Evolutionary conservation across 1,284 basidiomycete genomes (phyloP), one percentile per base, ranked within the genome.

Genomic region (Thelephora terrestris): DNA sequence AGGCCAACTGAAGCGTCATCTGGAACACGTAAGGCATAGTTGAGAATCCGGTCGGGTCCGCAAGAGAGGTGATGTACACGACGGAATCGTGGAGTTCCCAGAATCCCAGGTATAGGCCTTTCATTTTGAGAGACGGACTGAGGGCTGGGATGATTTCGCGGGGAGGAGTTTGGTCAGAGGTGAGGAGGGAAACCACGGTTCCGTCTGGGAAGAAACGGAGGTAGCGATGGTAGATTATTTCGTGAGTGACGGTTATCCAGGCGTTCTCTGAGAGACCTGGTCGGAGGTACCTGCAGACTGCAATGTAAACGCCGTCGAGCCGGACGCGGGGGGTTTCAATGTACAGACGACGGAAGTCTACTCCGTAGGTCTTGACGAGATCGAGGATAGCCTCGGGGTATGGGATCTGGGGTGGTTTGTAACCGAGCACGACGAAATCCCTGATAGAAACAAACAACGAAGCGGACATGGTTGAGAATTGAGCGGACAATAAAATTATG

Each of bases 121-220:
- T 93, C 73, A 81, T 84, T 42, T 81, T 78, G 3, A 93, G 68
- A 2, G 76, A 74, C 2, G 86, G 86, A 50, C 85, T 85, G 48
- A 96, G 74, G 14, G 79, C 65, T 4, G 85, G 83, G 44, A 96
- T 86, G 21, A 91, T 74, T 48, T 88, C 75, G 20, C 81, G 75
- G 0, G 92, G 93, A 1, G 71, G 55, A 43, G 76, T 66, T 53
- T 81, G 86, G 63, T 95, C 91, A 52, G 92, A 93, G 1, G 88
- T 80, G 21, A 94, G 78, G 14, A 94, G 75, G 20, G 89, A 92
- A 3, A 97, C 74, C 4, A 93, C 91, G 56, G 78, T 76, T 2
- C 93, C 93, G 56, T 91, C 81, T 1, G 90, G 82, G 53, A 88
- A 85, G 71, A 97, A 96, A 7, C 93, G 87, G 36, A 92, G 84